Base-by-base conservation (phyloP, 148 eudicot genomes). In the Rhododendron kiyosumense region DNA sequence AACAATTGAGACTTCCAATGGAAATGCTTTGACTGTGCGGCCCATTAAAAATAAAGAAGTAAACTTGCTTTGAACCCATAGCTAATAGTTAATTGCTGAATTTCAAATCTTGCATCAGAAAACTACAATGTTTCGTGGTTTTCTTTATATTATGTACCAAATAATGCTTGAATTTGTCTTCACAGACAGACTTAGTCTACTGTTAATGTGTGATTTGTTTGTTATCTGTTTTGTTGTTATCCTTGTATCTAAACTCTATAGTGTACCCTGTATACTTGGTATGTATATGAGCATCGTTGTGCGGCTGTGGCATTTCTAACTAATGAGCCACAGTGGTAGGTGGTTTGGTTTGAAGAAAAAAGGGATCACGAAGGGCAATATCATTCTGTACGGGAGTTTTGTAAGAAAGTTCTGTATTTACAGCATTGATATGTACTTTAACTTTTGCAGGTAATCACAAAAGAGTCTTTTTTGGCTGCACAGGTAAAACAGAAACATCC, bases 371-470 rank as follows among this genome's bases (percentile, higher is more conserved):
- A 41, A 41, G 7, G 7, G 43, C 43, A 41, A 5, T 41, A 41
- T 41, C 43, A 41, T 41, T 41, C 43, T 41, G 7, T 41, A 41
- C 0, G 0, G 10, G 17, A 54, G 28, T 61, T 61, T 24, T 61
- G 67, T 61, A 22, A 2, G 67, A 54, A 54, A 20, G 67, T 20
- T 61, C 26, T 61, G 11, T 61, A 2, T 22, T 1, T 61, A 61
- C 12, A 24, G 10, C 69, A 61, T 24, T 61, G 24, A 61, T 61
- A 61, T 61, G 26, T 61, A 7, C 69, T 61, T 61, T 22, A 61
- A 61, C 12, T 79, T 75, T 86, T 89, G 83, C 91, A 92, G 95
- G 94, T 93, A 43, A 93, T 93, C 78, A 92, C 95, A 5, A 93
- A 86, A 24, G 7, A 41, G 43, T 41, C 43, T 41, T 45, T 7